Conservation (phyloP, 2,329 filamentous ascomycete species). For the Fusarium sp. region DNA sequence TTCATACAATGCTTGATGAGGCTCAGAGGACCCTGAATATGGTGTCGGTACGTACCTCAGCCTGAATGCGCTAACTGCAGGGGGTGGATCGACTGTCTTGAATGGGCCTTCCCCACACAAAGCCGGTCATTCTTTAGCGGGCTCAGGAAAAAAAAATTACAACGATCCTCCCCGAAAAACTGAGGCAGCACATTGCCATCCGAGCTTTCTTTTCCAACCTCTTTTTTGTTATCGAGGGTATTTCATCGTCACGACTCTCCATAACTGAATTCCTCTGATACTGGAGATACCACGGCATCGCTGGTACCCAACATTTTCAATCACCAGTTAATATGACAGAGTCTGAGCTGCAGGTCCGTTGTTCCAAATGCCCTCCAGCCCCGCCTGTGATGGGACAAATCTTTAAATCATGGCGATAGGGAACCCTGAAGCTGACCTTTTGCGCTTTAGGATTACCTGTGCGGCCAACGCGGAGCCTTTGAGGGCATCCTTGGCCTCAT, state of each 20-base stretch:
- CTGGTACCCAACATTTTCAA: neutral
- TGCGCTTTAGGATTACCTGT: conserved; percentile 61
- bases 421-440: conserved; percentile 34
- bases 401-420: conserved; percentile 9
- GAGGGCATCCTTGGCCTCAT: conserved; percentile 88
- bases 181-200: conserved; percentile 34
- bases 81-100: conserved; percentile 22
- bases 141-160: conserved; percentile 34
- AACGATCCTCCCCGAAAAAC: conserved; percentile 29
- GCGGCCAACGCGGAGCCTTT: conserved; percentile 76
- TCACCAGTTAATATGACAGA: conserved; percentile 51
- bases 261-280: neutral
- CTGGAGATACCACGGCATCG: neutral
- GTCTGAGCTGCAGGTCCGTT: conserved; percentile 58
- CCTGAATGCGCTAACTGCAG: conserved; percentile 17
- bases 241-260: neutral
- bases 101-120: conserved; percentile 32
- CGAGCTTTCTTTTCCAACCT: conserved; percentile 35
- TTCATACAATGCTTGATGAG: neutral
- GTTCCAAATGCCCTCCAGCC: conserved; percentile 37
- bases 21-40: conserved; percentile 20
- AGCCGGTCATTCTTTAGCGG: conserved; percentile 1
- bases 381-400: conserved; percentile 35
- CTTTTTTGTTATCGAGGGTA: conserved; percentile 12
- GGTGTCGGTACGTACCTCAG: conserved; percentile 4